A percentile compares a stretch with the other conserved stretches of the same genome.
phyloP scores from a whole-genome alignment of 306 rosid species.

The Cercis canadensis region DNA sequence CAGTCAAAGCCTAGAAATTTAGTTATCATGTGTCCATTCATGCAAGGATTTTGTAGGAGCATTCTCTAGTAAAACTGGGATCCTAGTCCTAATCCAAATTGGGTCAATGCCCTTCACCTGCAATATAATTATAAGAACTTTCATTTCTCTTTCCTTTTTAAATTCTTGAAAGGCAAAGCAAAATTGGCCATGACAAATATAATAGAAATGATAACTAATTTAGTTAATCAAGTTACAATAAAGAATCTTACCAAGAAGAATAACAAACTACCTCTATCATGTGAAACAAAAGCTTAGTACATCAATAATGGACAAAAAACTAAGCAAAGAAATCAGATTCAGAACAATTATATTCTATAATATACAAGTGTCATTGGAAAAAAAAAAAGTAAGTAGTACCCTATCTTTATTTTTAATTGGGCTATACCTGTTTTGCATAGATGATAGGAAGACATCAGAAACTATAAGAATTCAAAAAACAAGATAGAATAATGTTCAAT shows the following conservation, averaged over 20 bases:
- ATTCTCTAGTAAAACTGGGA: conserved; percentile 6
- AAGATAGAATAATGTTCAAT: conserved; percentile 21
- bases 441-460: too few species aligned
- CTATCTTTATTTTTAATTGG: conserved; percentile 4
- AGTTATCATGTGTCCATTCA: too few species aligned
- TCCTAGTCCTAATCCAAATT: neutral
- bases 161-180: conserved; percentile 9
- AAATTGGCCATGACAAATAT: neutral
- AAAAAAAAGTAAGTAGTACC: conserved; percentile 1
- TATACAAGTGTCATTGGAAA: too few species aligned
- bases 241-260: conserved; percentile 36
- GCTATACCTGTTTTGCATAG: neutral
- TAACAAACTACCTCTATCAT: conserved; percentile 14
- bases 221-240: conserved; percentile 6
- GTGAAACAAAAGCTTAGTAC: conserved; percentile 47
- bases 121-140: too few species aligned
- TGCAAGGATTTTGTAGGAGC: conserved; percentile 8
- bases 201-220: neutral
- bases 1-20: too few species aligned
- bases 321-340: neutral
- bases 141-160: too few species aligned
- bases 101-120: neutral
- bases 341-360: neutral
- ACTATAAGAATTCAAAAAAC: conserved; percentile 3
- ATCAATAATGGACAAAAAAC: conserved; percentile 40